These are phyloP conservation scores for Fusarium torulosum DNA, from an alignment of 2,329 filamentous ascomycete genomes.

Conservation along the genomic window DNA sequence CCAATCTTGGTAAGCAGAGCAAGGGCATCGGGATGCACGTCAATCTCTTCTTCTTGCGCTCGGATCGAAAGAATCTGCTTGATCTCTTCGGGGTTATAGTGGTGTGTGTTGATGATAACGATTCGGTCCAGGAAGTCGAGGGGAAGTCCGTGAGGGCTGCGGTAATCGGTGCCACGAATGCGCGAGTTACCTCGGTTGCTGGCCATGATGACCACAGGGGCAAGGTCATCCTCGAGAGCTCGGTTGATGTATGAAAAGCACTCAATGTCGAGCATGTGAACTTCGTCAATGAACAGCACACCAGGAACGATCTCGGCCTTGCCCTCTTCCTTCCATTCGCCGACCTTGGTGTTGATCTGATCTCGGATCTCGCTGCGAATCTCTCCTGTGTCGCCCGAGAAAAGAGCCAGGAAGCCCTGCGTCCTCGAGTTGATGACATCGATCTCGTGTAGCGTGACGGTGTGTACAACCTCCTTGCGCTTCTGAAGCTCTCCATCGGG, in stretches of 20 bases:
- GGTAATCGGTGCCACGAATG: slow-evolving; percentile 94
- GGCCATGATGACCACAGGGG: slow-evolving; percentile 99
- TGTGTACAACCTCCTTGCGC: slow-evolving; percentile 96
- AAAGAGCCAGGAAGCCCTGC: slow-evolving; percentile 97
- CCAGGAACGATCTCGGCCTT: slow-evolving; percentile 98
- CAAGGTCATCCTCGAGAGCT: slow-evolving; percentile 92
- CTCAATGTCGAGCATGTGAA: slow-evolving; percentile 99
- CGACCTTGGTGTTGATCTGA: slow-evolving; percentile 99
- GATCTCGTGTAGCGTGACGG: slow-evolving; percentile 96
- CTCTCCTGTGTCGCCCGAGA: slow-evolving; percentile 97
- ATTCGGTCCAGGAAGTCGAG: slow-evolving; percentile 96
- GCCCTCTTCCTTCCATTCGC: slow-evolving; percentile 99
- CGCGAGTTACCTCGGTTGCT: slow-evolving; percentile 93
- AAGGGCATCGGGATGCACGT: slow-evolving; percentile 88
- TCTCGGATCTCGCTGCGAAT: slow-evolving; percentile 97
- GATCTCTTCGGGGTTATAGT: slow-evolving; percentile 86
- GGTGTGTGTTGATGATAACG: slow-evolving; percentile 93
- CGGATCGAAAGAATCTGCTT: slow-evolving; percentile 92
- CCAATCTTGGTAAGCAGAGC: slow-evolving; percentile 96
- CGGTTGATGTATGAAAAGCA: slow-evolving; percentile 99
- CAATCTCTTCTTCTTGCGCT: slow-evolving; percentile 95
- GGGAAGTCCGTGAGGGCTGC: slow-evolving; percentile 91
- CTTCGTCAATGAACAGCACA: slow-evolving; percentile 97
- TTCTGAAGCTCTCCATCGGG: slow-evolving; percentile 98
- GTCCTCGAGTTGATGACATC: slow-evolving; percentile 99